Evolutionary conservation across 2,329 filamentous ascomycete species (phyloP).

Genomic region (Periconia macrospinosa): DNA sequence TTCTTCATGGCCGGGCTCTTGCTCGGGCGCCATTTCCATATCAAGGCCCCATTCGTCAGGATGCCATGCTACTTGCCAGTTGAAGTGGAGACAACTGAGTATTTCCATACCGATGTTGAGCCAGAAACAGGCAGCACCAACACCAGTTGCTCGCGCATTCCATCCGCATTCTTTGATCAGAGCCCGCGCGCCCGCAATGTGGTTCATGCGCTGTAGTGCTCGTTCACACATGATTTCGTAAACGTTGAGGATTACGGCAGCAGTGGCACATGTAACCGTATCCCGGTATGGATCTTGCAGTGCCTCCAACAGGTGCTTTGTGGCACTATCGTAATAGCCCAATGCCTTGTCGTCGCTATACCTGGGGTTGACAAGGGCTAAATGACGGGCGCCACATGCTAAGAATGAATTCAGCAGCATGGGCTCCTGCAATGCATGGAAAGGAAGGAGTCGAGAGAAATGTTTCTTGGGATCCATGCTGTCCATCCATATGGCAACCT

Average conservation of each 20-base stretch:
- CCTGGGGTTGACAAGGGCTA: conserved; percentile 69
- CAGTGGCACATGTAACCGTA: conserved; percentile 80
- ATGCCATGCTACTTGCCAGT: conserved; percentile 85
- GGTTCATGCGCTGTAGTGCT: conserved; percentile 79
- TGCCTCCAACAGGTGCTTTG: conserved; percentile 72
- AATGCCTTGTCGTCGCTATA: conserved; percentile 77
- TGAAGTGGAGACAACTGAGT: conserved; percentile 83
- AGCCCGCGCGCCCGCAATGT: conserved; percentile 81
- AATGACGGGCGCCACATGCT: conserved; percentile 82
- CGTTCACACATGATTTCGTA: conserved; percentile 91
- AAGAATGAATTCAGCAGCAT: conserved; percentile 89
- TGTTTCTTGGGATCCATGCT: conserved; percentile 83
- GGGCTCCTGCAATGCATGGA: conserved; percentile 76
- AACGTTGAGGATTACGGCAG: conserved; percentile 85
- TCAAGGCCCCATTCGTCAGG: conserved; percentile 89
- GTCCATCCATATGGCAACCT: conserved; percentile 94
- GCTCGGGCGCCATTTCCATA: conserved; percentile 66
- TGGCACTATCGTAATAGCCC: conserved; percentile 84
- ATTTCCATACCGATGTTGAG: conserved; percentile 89
- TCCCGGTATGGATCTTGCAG: conserved; percentile 85
- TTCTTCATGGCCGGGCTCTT: conserved; percentile 70
- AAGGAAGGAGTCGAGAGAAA: conserved; percentile 82
- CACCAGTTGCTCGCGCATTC: conserved; percentile 76
- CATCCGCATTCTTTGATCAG: conserved; percentile 88
- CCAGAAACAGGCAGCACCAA: conserved; percentile 92